Base-by-base conservation (phyloP, 1,139 yeast genomes). In the Meyerozyma elateridarum region DNA sequence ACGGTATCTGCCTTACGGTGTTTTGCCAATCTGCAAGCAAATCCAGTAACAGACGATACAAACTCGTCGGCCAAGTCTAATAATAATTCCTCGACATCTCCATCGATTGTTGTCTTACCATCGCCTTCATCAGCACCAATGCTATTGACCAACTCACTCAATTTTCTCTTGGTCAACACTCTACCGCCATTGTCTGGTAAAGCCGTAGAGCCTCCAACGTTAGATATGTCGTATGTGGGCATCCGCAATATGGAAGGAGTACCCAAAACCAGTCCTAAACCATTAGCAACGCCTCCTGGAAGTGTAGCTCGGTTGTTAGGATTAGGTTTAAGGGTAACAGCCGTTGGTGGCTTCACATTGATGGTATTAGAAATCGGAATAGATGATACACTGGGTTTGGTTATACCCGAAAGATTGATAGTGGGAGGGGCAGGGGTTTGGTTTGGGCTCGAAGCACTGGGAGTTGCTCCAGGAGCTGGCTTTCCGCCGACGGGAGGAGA, bases 41-140 rank as follows among this genome's bases (percentile, higher is more conserved):
- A 91, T 3, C 87, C 73, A 0, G 96, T 87, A 2, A 93, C 95
- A 31, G 85, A 80, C 11, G 85, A 76, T 9, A 91, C 93, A 54
- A 91, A 91, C 52, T 93, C 98, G 54, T 93, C 99, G 0, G 98
- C 97, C 38, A 91, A 66, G 54, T 93, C 98, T 31, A 93, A 67
- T 31, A 91, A 63, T 25, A 89, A 61, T 45, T 89, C 96, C 54
- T 91, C 97, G 11, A 89, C 97, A 56, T 91, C 96, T 19, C 96
- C 96, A 53, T 89, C 97, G 35, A 91, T 82, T n/a, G 75, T 74
- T 6, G 94, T 84, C 47, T 85, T 91, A 4, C 94, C 88, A 47
- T 85, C 93, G 18, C 91, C 89, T 54, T 84, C 88, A 53, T 84
- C 89, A 4, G 81, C 76, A 6, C 89, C 88, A 6, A 88, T 85